These are phyloP conservation scores for Euphorbia neoarborescens DNA, from an alignment of 441 rosid species.

Conservation along the genomic window DNA sequence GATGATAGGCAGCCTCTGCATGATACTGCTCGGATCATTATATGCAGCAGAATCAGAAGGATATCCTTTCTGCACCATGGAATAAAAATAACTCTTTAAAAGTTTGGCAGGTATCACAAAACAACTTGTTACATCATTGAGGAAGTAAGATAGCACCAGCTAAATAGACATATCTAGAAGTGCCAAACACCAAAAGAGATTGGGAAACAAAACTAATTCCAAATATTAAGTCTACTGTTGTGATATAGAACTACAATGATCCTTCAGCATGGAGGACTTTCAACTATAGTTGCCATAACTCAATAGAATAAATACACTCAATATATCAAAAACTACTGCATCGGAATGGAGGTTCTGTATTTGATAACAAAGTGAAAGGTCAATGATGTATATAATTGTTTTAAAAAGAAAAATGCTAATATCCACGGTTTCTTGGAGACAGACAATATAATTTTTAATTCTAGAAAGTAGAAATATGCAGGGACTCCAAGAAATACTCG, in stretches of 20 bases:
- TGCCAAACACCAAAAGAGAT: neutral
- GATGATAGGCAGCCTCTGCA: slow-evolving; percentile 76
- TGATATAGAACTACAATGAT: neutral
- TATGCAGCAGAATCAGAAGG: slow-evolving; percentile 66
- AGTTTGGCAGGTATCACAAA: neutral
- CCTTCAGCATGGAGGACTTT: neutral
- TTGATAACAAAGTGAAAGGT: neutral
- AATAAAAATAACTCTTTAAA: slow-evolving; percentile 14
- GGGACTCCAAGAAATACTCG: neutral
- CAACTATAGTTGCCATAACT: slow-evolving; percentile 1
- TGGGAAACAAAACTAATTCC: neutral
- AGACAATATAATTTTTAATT: too few relatives aligned
- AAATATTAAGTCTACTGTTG: too few relatives aligned
- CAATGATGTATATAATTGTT: neutral
- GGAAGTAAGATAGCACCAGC: neutral
- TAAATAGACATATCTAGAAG: slow-evolving; percentile 2
- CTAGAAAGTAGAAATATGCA: neutral
- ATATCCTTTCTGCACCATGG: slow-evolving; percentile 67
- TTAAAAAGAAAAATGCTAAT: neutral
- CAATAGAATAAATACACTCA: neutral
- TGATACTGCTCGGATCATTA: slow-evolving; percentile 72
- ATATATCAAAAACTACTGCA: neutral
- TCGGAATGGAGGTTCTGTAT: neutral
- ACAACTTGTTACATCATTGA: neutral
- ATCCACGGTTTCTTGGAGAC: neutral